phyloP scores from a whole-genome alignment of 345 rosid genomes.

The Rhizophora apiculata region DNA sequence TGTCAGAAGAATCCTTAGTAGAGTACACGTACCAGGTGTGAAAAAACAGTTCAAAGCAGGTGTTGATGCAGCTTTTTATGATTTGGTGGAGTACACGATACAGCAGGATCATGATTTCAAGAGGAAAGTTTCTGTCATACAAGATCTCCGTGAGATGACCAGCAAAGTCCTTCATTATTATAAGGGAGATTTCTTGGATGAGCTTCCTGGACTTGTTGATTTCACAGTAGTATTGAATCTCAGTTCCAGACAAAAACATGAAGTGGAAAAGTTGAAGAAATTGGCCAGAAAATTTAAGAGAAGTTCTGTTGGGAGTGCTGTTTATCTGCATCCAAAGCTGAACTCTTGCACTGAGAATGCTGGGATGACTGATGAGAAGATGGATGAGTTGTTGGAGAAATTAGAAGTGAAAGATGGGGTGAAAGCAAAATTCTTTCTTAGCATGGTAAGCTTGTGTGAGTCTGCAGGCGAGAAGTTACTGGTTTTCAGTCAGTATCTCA shows the following conservation, averaged over 20 bases:
- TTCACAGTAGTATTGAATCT: conserved; percentile 72
- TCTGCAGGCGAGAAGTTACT: conserved; percentile 64
- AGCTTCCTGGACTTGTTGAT: conserved; percentile 81
- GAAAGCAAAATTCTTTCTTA: conserved; percentile 76
- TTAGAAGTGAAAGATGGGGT: conserved; percentile 63
- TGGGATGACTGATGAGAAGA: conserved; percentile 38
- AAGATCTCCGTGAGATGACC: conserved; percentile 86
- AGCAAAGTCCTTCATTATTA: conserved; percentile 73
- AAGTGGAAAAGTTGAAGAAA: conserved; percentile 44
- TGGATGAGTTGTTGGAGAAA: conserved; percentile 51
- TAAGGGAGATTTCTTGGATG: conserved; percentile 81
- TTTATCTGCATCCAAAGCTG: conserved; percentile 67
- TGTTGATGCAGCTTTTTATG: conserved; percentile 47
- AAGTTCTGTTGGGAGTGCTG: conserved; percentile 58
- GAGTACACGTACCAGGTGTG: conserved; percentile 44
- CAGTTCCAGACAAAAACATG: conserved; percentile 50
- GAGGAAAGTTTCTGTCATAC: conserved; percentile 60
- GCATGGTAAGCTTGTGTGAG: conserved; percentile 58
- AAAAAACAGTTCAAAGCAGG: conserved; percentile 48
- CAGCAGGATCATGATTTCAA: conserved; percentile 47
- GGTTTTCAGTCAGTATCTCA: conserved; percentile 81
- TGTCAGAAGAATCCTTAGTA: conserved; percentile 58
- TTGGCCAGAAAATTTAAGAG: conserved; percentile 54
- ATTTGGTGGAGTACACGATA: conserved; percentile 67
- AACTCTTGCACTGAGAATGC: conserved; percentile 33